Percentiles rank a stretch among this genome's conserved stretches.
Evolutionary conservation across 176 grass and related monocot genomes (phyloP).

Genomic region (Neostapfia colusana): DNA sequence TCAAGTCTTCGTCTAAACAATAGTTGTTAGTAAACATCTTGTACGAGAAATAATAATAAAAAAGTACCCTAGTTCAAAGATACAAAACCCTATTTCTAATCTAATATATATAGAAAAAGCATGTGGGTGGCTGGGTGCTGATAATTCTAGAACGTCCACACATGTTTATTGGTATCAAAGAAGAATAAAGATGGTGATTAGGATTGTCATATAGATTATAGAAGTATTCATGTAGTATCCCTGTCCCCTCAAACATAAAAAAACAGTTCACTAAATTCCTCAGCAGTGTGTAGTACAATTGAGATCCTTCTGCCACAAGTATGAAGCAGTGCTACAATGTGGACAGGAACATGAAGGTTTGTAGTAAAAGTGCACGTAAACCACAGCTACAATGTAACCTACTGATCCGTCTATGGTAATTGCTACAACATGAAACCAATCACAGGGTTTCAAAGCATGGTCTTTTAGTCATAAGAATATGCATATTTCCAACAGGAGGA

Average conservation of each 20-base stretch:
- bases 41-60: neutral
- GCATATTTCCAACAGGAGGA: constrained; percentile 25
- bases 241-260: constrained; percentile 25
- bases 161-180: constrained; percentile 10
- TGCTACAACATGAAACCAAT: constrained; percentile 1
- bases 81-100: neutral
- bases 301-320: neutral
- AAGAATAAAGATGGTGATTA: constrained; percentile 5
- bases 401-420: neutral
- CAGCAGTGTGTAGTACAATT: neutral
- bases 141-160: neutral
- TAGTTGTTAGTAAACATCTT: constrained; percentile 1
- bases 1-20: neutral
- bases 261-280: neutral
- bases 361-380: neutral
- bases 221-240: constrained; percentile 14
- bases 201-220: neutral
- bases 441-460: neutral
- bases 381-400: neutral
- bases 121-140: neutral
- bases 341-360: neutral
- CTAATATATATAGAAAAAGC: constrained; percentile 18
- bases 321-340: constrained; percentile 14
- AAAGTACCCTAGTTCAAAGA: constrained; percentile 2
- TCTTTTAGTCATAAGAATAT: neutral